A percentile compares a stretch with the other conserved stretches of the same genome.
Conservation (phyloP, 2,329 filamentous ascomycete genomes). For the Colletotrichum spaethianum region DNA sequence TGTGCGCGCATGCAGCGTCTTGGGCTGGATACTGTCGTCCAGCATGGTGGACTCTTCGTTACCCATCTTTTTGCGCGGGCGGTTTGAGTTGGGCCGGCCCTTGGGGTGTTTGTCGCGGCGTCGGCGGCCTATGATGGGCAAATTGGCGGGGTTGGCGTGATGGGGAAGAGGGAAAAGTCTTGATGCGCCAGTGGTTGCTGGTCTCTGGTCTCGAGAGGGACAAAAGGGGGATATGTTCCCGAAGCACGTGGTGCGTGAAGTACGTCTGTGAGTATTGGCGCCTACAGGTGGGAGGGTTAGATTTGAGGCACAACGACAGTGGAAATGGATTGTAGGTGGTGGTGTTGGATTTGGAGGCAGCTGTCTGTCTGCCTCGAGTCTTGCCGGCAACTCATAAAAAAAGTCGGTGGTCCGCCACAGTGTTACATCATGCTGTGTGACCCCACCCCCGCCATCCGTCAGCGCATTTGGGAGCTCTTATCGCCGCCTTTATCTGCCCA, state of each 20-base stretch:
- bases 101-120: conserved; percentile 53
- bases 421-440: conserved; percentile 38
- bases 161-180: background rate
- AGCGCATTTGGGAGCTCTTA: conserved; percentile 26
- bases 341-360: background rate
- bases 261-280: background rate
- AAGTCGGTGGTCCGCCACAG: conserved; percentile 18
- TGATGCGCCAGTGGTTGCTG: background rate
- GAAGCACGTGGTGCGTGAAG: background rate
- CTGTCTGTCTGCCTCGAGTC: conserved; percentile 9
- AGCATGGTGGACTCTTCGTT: conserved; percentile 82
- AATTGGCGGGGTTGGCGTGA: conserved; percentile 15
- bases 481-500: conserved; percentile 21
- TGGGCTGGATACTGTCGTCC: conserved; percentile 74
- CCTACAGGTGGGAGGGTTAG: background rate
- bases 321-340: background rate
- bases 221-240: background rate
- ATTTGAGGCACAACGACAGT: background rate
- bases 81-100: conserved; percentile 51
- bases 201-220: background rate
- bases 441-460: conserved; percentile 34
- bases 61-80: conserved; percentile 77
- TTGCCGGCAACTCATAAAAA: conserved; percentile 18
- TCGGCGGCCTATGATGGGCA: conserved; percentile 56
- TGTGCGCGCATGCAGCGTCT: conserved; percentile 77